Conservation (phyloP, 2,329 filamentous ascomycete genomes). For the Trichoderma atroviride region DNA sequence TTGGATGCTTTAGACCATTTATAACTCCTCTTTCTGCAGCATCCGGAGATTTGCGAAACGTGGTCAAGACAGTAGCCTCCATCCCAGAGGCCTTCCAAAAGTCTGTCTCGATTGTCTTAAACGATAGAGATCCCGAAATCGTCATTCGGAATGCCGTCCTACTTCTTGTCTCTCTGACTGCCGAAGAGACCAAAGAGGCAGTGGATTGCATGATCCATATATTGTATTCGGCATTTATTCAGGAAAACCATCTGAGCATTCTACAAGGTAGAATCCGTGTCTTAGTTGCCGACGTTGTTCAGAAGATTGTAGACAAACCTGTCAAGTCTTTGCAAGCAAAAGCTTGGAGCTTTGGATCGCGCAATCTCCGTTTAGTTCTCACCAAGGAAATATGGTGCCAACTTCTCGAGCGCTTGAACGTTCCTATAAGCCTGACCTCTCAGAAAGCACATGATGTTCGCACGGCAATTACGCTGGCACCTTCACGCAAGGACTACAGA, state of each 20-base stretch:
- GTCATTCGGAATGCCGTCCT: constrained; percentile 12
- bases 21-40: background rate
- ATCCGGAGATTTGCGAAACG: constrained; percentile 16
- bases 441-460: background rate
- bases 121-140: constrained; percentile 2
- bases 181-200: constrained; percentile 21
- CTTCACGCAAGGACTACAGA: background rate
- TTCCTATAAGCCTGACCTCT: background rate
- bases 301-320: background rate
- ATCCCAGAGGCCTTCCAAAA: background rate
- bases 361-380: background rate
- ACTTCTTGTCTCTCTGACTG: constrained; percentile 18
- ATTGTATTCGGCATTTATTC: constrained; percentile 31
- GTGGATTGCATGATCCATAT: constrained; percentile 30
- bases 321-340: background rate
- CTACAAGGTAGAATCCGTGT: background rate
- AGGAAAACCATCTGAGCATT: constrained; percentile 23
- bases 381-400: background rate
- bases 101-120: background rate
- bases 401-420: background rate
- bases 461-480: background rate
- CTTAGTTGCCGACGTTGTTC: background rate
- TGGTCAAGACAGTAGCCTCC: constrained; percentile 12
- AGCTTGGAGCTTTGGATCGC: background rate
- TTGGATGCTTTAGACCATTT: background rate